Evolutionary conservation across 331 rosid species (phyloP).

Genomic region (Telfairia occidentalis): DNA sequence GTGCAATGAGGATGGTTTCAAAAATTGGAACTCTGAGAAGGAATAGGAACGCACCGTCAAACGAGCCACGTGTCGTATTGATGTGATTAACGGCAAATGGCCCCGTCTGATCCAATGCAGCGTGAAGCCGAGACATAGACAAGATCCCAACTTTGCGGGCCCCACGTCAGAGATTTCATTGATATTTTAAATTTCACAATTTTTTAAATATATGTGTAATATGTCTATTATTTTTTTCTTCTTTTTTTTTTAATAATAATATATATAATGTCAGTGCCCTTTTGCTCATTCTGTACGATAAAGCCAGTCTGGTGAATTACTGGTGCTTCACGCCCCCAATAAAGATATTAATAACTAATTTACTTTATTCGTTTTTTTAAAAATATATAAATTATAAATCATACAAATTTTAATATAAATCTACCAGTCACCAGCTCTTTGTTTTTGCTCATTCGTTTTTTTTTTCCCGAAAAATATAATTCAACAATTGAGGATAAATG

Average conservation of each 20-base stretch:
- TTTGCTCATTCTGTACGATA: background rate
- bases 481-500: too few species aligned
- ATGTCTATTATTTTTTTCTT: too few species aligned
- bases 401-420: too few species aligned
- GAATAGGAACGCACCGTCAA: background rate
- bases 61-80: background rate
- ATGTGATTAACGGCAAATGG: background rate
- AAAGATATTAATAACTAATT: background rate
- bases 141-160: background rate
- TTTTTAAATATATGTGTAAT: background rate
- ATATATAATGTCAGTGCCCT: background rate
- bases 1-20: too few species aligned
- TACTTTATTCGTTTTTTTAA: background rate
- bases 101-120: background rate
- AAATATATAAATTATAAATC: too few species aligned
- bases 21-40: too few species aligned
- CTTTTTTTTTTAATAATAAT: too few species aligned
- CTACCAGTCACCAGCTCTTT: too few species aligned
- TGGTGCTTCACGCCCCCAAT: background rate
- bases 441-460: too few species aligned
- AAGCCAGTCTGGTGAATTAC: background rate
- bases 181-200: too few species aligned
- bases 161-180: background rate
- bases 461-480: too few species aligned
- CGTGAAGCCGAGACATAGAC: background rate